These are phyloP conservation scores for Monosporozyma aerobia DNA, from an alignment of 805 yeast genomes.

Conservation along the genomic window DNA sequence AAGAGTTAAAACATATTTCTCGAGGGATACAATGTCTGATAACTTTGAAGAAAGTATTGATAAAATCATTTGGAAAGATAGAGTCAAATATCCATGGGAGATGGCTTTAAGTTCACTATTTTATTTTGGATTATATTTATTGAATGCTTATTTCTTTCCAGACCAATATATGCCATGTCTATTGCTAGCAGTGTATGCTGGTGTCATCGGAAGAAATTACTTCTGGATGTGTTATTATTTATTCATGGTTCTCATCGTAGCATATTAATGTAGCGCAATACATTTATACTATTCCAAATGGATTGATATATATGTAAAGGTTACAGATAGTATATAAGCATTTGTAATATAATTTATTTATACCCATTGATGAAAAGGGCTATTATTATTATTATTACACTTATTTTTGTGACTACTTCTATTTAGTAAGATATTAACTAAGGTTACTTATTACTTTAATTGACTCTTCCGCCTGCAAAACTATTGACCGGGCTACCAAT, in stretches of 20 bases:
- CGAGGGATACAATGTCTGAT: constrained; percentile 34
- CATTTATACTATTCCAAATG: neutral
- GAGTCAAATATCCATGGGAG: constrained; percentile 27
- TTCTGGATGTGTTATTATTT: constrained; percentile 12
- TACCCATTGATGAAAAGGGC: neutral
- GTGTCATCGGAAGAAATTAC: constrained; percentile 5
- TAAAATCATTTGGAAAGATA: constrained; percentile 19
- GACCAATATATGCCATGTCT: constrained; percentile 12
- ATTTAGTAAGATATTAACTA: neutral
- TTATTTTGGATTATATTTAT: constrained; percentile 12
- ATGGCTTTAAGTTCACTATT: constrained; percentile 8
- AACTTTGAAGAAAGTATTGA: constrained; percentile 31
- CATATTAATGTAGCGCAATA: neutral
- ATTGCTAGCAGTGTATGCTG: constrained; percentile 8
- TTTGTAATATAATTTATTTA: neutral
- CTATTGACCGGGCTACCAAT: constrained; percentile 15
- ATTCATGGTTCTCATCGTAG: constrained; percentile 5
- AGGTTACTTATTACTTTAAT: constrained; percentile 2
- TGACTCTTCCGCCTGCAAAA: constrained; percentile 14
- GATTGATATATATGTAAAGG: neutral
- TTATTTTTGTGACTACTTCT: neutral
- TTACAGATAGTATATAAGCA: neutral
- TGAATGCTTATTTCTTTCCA: constrained; percentile 7
- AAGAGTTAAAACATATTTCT: constrained; percentile 28
- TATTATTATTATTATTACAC: neutral